Conservation (phyloP, 2,329 filamentous ascomycete species). For the Talaromyces sp. region DNA sequence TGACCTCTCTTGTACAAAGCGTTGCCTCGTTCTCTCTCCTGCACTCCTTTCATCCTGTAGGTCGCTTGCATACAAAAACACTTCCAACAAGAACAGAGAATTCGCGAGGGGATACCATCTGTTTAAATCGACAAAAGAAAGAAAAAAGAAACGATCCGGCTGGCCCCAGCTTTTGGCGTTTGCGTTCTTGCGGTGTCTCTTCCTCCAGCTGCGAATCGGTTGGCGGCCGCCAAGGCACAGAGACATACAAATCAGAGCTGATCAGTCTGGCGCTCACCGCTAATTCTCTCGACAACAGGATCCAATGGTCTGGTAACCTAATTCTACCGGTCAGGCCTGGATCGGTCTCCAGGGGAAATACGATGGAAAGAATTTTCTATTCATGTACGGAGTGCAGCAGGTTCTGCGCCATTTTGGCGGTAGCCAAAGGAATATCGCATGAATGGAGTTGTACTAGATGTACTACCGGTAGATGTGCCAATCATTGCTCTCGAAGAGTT, state of each 20-base stretch:
- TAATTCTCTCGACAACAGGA: slow-evolving; percentile 6
- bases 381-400: neutral
- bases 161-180: slow-evolving; percentile 3
- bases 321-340: slow-evolving; percentile 1
- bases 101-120: neutral
- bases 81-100: neutral
- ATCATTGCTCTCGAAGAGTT: neutral
- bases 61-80: neutral
- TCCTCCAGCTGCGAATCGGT: slow-evolving; percentile 1
- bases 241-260: slow-evolving; percentile 10
- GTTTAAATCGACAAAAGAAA: neutral
- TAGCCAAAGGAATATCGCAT: slow-evolving; percentile 7
- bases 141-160: neutral
- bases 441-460: slow-evolving; percentile 3
- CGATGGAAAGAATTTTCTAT: neutral
- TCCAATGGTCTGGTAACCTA: slow-evolving; percentile 13
- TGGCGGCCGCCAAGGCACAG: slow-evolving; percentile 6
- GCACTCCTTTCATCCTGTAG: slow-evolving; percentile 11
- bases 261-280: slow-evolving; percentile 16
- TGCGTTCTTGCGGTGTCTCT: slow-evolving; percentile 13
- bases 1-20: slow-evolving; percentile 20
- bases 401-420: neutral
- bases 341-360: neutral
- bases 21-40: slow-evolving; percentile 19
- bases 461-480: neutral